These are phyloP conservation scores for Rhododendron henanense DNA, from an alignment of 148 eudicot genomes.

Conservation along the genomic window DNA sequence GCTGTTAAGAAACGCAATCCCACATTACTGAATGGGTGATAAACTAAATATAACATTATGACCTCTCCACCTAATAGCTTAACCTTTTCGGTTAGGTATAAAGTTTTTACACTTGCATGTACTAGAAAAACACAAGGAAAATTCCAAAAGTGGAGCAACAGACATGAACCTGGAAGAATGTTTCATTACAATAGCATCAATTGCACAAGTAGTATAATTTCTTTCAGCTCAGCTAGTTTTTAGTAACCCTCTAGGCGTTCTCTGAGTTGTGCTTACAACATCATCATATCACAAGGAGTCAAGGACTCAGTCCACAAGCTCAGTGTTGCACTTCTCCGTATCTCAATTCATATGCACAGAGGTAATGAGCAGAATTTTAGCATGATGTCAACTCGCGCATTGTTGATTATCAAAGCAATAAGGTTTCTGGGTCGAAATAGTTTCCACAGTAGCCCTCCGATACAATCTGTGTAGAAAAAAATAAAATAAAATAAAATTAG, in stretches of 20 bases:
- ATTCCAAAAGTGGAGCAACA: neutral
- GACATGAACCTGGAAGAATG: neutral
- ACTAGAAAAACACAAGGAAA: neutral
- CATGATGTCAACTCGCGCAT: neutral
- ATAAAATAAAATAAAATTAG: neutral
- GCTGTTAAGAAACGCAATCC: neutral
- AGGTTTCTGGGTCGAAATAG: neutral
- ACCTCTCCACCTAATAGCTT: neutral
- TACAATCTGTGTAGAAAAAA: neutral
- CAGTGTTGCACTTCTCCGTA: neutral
- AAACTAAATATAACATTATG: neutral
- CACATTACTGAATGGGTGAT: neutral
- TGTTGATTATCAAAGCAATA: neutral
- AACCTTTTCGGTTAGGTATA: too few relatives aligned
- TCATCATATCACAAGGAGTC: neutral
- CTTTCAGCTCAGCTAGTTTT: neutral
- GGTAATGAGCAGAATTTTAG: neutral
- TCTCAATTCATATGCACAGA: neutral
- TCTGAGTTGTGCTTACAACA: neutral
- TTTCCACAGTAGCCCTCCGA: neutral
- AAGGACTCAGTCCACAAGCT: neutral
- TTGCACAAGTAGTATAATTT: neutral
- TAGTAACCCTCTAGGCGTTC: neutral
- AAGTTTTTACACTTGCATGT: neutral
- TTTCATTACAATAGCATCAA: neutral